phyloP scores from a whole-genome alignment of 331 rosid species.

The Rosa hybrid region DNA sequence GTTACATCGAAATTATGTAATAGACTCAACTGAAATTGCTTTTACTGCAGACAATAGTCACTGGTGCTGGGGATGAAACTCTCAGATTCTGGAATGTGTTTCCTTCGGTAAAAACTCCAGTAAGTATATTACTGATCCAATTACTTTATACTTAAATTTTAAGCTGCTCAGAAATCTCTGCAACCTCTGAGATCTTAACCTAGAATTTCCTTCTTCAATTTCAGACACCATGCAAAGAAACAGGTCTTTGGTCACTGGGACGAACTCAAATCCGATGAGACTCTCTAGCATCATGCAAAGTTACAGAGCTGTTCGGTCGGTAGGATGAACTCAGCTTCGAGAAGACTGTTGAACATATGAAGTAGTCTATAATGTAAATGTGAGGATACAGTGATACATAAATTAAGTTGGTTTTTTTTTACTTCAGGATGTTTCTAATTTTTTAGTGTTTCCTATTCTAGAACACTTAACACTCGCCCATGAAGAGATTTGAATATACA shows the following conservation, averaged over 20 bases:
- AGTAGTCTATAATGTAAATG: slow-evolving; percentile 6
- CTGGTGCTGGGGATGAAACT: slow-evolving; percentile 98
- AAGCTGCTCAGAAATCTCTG: not conserved
- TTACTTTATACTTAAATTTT: not conserved
- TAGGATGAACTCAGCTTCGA: slow-evolving; percentile 75
- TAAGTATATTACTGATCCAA: slow-evolving; percentile 33
- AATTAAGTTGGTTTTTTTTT: too few relatives aligned
- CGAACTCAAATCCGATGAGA: slow-evolving; percentile 78
- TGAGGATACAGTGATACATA: not conserved
- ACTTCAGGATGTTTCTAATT: too few relatives aligned
- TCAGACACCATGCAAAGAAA: slow-evolving; percentile 82
- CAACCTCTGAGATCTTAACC: not conserved
- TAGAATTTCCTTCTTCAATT: slow-evolving; percentile 6
- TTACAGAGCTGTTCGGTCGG: slow-evolving; percentile 62
- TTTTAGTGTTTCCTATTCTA: too few relatives aligned
- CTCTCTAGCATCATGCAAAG: slow-evolving; percentile 12
- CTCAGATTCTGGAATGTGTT: slow-evolving; percentile 91
- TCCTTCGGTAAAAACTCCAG: slow-evolving; percentile 86
- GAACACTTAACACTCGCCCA: too few relatives aligned
- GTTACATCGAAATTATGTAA: not conserved
- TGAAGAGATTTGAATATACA: too few relatives aligned
- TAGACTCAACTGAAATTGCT: not conserved
- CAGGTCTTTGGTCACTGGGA: slow-evolving; percentile 91
- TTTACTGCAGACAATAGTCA: slow-evolving; percentile 78
- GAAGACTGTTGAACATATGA: not conserved